phyloP scores from a whole-genome alignment of 2,329 filamentous ascomycete species.

The Scedosporium minutisporum region DNA sequence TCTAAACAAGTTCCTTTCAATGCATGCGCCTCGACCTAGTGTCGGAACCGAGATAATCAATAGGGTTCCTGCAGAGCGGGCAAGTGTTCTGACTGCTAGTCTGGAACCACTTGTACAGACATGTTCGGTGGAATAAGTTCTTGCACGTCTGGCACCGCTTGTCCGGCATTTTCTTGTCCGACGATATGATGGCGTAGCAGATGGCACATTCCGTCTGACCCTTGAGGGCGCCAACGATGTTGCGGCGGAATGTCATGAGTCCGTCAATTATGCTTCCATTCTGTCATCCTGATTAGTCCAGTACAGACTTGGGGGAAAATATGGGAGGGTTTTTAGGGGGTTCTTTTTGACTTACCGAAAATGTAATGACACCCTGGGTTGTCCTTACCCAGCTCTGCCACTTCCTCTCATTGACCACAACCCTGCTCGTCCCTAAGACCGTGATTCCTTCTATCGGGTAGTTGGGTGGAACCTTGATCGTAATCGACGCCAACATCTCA shows the following conservation, averaged over 20 bases:
- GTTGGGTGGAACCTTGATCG: constrained; percentile 67
- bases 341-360: constrained; percentile 46
- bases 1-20: background rate
- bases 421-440: constrained; percentile 69
- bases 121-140: constrained; percentile 83
- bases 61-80: constrained; percentile 84
- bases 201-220: constrained; percentile 94
- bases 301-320: background rate
- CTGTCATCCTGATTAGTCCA: constrained; percentile 19
- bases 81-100: constrained; percentile 86
- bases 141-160: constrained; percentile 89
- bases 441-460: constrained; percentile 75
- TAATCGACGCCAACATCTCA: constrained; percentile 72
- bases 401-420: constrained; percentile 81
- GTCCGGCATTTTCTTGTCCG: constrained; percentile 80
- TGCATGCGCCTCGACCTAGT: constrained; percentile 14
- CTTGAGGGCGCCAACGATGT: constrained; percentile 79
- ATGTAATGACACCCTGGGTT: constrained; percentile 86
- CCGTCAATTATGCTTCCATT: constrained; percentile 85
- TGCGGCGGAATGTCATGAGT: constrained; percentile 72
- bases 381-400: constrained; percentile 88
- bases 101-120: constrained; percentile 95
- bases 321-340: background rate
- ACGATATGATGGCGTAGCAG: constrained; percentile 88
- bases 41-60: constrained; percentile 46